Evolutionary conservation across 768 basidiomycete genomes (phyloP).

Genomic region (Collybia mongolica): DNA sequence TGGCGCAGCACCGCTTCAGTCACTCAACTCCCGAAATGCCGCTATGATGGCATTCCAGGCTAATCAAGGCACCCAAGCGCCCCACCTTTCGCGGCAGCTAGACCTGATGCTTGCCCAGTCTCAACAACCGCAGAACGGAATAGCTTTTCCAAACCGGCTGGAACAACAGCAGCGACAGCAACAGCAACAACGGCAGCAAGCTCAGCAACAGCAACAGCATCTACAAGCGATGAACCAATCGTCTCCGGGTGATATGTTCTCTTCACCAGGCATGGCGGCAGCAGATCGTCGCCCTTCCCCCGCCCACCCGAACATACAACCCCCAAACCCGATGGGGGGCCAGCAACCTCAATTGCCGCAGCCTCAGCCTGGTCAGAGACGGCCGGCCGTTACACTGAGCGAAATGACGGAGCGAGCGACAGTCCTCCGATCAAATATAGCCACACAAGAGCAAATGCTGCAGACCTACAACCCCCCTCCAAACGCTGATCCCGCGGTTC

Average conservation of each 20-base stretch:
- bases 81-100: constrained; percentile 33
- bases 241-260: constrained; percentile 44
- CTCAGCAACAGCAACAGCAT: constrained; percentile 17
- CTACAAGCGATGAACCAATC: constrained; percentile 35
- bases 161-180: constrained; percentile 27
- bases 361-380: constrained; percentile 3
- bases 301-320: constrained; percentile 32
- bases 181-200: constrained; percentile 13
- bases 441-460: constrained; percentile 9
- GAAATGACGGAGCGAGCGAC: constrained; percentile 16
- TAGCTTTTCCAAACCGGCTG: constrained; percentile 28
- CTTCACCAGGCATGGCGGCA: constrained; percentile 40
- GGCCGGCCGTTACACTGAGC: not conserved
- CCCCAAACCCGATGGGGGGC: constrained; percentile 12
- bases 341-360: constrained; percentile 11
- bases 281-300: constrained; percentile 49
- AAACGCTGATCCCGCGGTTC: constrained; percentile 13
- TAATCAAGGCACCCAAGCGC: constrained; percentile 24
- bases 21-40: constrained; percentile 28
- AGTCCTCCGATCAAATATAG: constrained; percentile 5
- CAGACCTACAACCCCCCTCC: constrained; percentile 7
- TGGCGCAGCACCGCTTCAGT: constrained; percentile 25
- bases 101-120: constrained; percentile 49
- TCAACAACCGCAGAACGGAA: constrained; percentile 42
- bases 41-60: constrained; percentile 31